Conservation (phyloP, 2,329 filamentous ascomycete species). For the Dothiorella sarmentorum region DNA sequence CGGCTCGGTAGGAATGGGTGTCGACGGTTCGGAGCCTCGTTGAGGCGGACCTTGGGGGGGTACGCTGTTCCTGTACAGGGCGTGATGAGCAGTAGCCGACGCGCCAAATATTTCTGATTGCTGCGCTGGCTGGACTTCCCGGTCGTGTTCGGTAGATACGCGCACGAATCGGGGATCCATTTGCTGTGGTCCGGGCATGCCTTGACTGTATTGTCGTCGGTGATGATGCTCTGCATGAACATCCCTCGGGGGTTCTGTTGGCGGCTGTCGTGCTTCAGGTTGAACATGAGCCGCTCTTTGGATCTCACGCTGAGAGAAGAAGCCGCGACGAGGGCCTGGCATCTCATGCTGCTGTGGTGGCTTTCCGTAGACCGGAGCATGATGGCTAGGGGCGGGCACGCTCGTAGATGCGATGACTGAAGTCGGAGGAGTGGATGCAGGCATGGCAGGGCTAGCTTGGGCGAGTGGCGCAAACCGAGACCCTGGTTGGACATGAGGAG, state of each 20-base stretch:
- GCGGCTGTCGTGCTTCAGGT: slow-evolving; percentile 28
- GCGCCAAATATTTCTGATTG: slow-evolving; percentile 1
- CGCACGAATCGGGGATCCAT: slow-evolving; percentile 9
- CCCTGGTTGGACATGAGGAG: slow-evolving; percentile 29
- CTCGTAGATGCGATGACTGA: slow-evolving; percentile 10
- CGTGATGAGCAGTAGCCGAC: slow-evolving; percentile 18
- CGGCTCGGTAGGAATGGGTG: slow-evolving; percentile 31
- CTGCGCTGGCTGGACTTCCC: not conserved
- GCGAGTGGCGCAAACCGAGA: slow-evolving; percentile 32
- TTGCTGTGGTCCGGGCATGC: slow-evolving; percentile 1
- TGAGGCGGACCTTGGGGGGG: not conserved
- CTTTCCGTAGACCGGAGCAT: slow-evolving; percentile 22
- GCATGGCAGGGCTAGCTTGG: slow-evolving; percentile 28
- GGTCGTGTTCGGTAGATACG: slow-evolving; percentile 12
- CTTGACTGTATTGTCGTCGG: slow-evolving; percentile 11
- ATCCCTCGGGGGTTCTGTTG: slow-evolving; percentile 3
- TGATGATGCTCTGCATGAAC: slow-evolving; percentile 14
- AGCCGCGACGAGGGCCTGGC: slow-evolving; percentile 33
- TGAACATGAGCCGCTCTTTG: slow-evolving; percentile 21
- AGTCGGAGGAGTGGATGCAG: slow-evolving; percentile 9
- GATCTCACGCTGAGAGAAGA: slow-evolving; percentile 34
- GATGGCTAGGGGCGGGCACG: slow-evolving; percentile 12
- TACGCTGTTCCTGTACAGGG: slow-evolving; percentile 28
- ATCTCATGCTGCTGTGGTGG: slow-evolving; percentile 23
- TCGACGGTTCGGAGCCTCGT: slow-evolving; percentile 23